A percentile compares a stretch with the other conserved stretches of the same genome.
These are phyloP conservation scores for Striga hermonthica DNA, from an alignment of 305 asterid species.

Conservation along the genomic window DNA sequence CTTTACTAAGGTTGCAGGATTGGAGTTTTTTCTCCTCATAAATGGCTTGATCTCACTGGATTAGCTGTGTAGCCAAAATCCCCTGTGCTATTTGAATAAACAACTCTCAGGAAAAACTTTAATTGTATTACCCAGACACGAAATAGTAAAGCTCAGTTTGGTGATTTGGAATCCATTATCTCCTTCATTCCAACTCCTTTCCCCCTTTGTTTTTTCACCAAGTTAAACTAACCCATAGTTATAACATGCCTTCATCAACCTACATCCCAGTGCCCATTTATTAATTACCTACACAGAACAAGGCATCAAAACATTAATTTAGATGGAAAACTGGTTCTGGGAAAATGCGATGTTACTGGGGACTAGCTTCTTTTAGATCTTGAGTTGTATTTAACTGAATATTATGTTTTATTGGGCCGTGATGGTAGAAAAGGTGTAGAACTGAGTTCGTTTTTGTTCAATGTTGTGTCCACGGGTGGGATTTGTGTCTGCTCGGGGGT, in stretches of 20 bases:
- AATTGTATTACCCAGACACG: not conserved
- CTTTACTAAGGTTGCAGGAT: constrained; percentile 5
- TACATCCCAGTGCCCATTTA: constrained; percentile 4
- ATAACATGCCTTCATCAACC: not conserved
- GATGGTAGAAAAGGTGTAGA: too few species aligned
- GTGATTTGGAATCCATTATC: constrained; percentile 1
- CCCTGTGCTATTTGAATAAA: not conserved
- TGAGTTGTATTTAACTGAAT: too few species aligned
- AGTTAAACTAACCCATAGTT: not conserved
- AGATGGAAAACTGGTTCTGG: too few species aligned
- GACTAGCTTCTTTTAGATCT: too few species aligned
- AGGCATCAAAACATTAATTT: too few species aligned
- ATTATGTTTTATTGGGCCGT: too few species aligned
- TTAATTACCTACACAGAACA: not conserved
- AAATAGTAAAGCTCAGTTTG: constrained; percentile 4
- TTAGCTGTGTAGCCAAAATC: not conserved
- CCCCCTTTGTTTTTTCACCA: constrained; percentile 6
- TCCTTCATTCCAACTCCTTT: not conserved
- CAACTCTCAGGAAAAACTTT: not conserved
- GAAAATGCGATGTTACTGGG: too few species aligned
- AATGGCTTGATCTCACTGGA: constrained; percentile 16
- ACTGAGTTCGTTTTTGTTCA: too few species aligned
- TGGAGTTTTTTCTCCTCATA: constrained; percentile 11
- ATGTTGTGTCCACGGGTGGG: too few species aligned
- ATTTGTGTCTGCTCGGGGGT: too few species aligned